These are phyloP conservation scores for Puccinia horiana DNA, from an alignment of 1,284 basidiomycete species.

Conservation along the genomic window DNA sequence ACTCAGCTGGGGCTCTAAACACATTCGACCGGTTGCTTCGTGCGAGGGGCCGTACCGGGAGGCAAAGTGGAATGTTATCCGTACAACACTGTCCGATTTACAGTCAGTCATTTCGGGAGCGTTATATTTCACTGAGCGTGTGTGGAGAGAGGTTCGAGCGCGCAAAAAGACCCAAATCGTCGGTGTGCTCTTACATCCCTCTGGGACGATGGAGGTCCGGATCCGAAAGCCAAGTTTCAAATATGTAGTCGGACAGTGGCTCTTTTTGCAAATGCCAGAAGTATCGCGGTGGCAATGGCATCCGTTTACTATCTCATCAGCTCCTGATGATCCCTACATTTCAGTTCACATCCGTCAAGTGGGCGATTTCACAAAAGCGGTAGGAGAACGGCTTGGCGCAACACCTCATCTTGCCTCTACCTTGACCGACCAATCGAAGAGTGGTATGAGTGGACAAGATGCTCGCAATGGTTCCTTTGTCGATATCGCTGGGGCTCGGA, in stretches of 20 bases:
- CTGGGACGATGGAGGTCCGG: conserved; percentile 81
- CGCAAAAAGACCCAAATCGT: conserved; percentile 72
- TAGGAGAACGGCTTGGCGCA: conserved; percentile 78
- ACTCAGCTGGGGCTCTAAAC: conserved; percentile 68
- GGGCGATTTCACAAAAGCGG: conserved; percentile 77
- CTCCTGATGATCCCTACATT: conserved; percentile 84
- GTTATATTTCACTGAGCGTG: conserved; percentile 78
- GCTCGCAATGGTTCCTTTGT: conserved; percentile 73
- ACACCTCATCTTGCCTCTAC: conserved; percentile 71
- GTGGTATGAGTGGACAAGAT: conserved; percentile 64
- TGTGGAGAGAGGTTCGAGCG: conserved; percentile 75
- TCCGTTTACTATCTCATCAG: conserved; percentile 84
- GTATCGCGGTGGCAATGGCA: conserved; percentile 80
- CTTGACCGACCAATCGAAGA: conserved; percentile 73
- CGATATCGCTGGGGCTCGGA: conserved; percentile 65
- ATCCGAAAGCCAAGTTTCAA: conserved; percentile 84
- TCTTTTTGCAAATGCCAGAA: conserved; percentile 82
- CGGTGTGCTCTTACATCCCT: conserved; percentile 63
- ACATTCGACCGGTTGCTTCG: conserved; percentile 88
- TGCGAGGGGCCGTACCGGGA: conserved; percentile 68
- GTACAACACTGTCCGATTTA: conserved; percentile 81
- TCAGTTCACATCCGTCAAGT: conserved; percentile 86
- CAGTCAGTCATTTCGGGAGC: conserved; percentile 82
- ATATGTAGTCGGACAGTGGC: conserved; percentile 85
- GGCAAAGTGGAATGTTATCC: conserved; percentile 79